Base-by-base conservation (phyloP, 2,329 filamentous ascomycete species). In the Metarhizium album region DNA sequence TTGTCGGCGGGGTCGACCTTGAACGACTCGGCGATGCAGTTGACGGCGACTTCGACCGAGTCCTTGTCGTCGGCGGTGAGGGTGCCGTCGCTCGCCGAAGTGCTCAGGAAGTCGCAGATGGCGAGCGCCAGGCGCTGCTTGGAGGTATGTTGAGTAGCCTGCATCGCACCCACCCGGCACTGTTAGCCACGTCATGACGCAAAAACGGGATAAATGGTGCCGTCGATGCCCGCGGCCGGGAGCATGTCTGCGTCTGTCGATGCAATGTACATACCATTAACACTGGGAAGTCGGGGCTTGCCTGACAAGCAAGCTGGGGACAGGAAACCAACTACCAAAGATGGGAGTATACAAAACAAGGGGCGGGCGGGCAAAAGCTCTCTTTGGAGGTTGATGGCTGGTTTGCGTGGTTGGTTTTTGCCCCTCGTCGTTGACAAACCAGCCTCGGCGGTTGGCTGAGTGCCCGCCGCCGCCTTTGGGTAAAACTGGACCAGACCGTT, bases 1-100 rank as follows among this genome's bases (percentile, higher is more conserved):
- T 82, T 75, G 70, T 95, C 84, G 55, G 77, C 72, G n/a, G 88
- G 80, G 70, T 97, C 90, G 62, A 98, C 86, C 70, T 94, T 89
- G 81, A 97, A 98, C 59, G 86, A 86, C 67, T 97, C 91, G 59
- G 85, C 81, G 69, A 98, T 97, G 73, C 91, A 96, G 72, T 90
- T 90, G 66, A 87, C 79, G 58, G 93, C 93, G 48, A 98, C 85
- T 66, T 98, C 93, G 67, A 98, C 87, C 56, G 86, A 91, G 65
- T 98, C 93, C 59, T 84, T 82, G 69, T 98, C 91, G 61, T 97
- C 93, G 61, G 85, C 74, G 49, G 84, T 79, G 53, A 98, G 80
- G 43, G 90, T 95, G 62, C 93, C 93, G 67, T 98, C 93, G 55
- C 82, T 85, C 60, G 89, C 74, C 45, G 90, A 95, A 53, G 81